Evolutionary conservation across 2,329 filamentous ascomycete genomes (phyloP).

Genomic region (Sporothrix globosa): DNA sequence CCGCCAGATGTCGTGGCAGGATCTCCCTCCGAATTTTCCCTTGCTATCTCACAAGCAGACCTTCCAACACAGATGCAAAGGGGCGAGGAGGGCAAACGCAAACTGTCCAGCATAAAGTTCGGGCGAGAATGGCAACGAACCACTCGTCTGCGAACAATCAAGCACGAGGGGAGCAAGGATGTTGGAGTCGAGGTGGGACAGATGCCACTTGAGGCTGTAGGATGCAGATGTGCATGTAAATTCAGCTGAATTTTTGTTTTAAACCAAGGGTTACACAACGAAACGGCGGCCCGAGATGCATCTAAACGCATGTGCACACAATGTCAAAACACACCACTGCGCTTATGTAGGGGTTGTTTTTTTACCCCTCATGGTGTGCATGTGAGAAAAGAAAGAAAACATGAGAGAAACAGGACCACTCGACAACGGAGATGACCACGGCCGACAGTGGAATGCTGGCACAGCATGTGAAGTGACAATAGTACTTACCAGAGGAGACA

Average conservation of each 20-base stretch:
- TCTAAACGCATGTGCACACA: neutral
- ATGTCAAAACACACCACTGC: neutral
- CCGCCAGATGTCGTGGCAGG: conserved; percentile 26
- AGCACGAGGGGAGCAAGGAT: conserved; percentile 26
- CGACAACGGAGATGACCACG: neutral
- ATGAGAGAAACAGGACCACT: neutral
- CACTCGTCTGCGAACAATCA: conserved; percentile 27
- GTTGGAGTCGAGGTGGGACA: neutral
- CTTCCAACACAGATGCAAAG: neutral
- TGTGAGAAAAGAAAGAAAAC: neutral
- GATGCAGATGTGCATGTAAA: neutral
- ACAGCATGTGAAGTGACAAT: neutral
- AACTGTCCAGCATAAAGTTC: neutral
- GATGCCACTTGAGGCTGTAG: neutral
- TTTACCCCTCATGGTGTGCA: too few relatives aligned
- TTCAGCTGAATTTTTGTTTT: neutral
- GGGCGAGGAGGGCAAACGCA: neutral
- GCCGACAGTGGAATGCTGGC: neutral
- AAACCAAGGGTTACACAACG: neutral
- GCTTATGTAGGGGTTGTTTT: neutral
- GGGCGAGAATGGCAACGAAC: conserved; percentile 17
- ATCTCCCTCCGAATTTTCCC: neutral
- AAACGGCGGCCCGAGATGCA: too few relatives aligned
- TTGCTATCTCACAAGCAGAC: neutral
- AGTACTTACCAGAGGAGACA: neutral